Evolutionary conservation across 2,329 filamentous ascomycete species (phyloP).

Genomic region (Kalaharituber pfeilii): DNA sequence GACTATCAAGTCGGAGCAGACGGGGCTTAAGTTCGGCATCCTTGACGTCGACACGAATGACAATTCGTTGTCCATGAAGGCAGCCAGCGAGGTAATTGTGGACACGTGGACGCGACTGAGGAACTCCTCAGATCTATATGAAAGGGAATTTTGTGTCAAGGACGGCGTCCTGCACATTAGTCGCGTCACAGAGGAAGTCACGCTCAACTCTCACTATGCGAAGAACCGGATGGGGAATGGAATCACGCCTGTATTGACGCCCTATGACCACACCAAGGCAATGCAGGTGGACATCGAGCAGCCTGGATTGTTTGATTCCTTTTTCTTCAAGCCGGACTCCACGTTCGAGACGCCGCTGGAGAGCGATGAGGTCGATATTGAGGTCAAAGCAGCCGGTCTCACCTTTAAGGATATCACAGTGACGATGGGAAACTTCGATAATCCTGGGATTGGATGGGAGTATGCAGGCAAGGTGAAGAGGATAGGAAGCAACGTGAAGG

Average conservation of each 20-base stretch:
- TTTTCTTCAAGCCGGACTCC: conserved; percentile 19
- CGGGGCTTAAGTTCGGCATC: background rate
- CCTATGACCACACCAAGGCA: background rate
- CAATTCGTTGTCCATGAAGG: background rate
- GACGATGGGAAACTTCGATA: conserved; percentile 25
- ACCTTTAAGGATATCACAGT: conserved; percentile 29
- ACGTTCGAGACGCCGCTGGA: background rate
- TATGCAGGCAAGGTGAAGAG: conserved; percentile 24
- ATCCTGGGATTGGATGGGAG: conserved; percentile 25
- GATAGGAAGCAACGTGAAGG: conserved; percentile 23
- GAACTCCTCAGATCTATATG: conserved; percentile 4
- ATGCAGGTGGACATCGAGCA: conserved; percentile 21
- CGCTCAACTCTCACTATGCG: conserved; percentile 16
- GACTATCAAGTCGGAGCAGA: background rate
- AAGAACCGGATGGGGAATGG: conserved; percentile 10
- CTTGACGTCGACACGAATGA: background rate
- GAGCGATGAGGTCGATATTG: conserved; percentile 28
- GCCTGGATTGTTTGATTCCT: conserved; percentile 22
- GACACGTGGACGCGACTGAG: background rate
- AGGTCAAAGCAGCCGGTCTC: conserved; percentile 30
- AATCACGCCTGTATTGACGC: conserved; percentile 6
- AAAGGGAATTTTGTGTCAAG: conserved; percentile 24
- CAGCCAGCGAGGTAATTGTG: background rate
- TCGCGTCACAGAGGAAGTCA: conserved; percentile 21
- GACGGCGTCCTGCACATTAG: conserved; percentile 24